A percentile compares a stretch with the other conserved stretches of the same genome.
phyloP scores from a whole-genome alignment of 1,139 yeast species.

The Pneumocystis carinii region DNA sequence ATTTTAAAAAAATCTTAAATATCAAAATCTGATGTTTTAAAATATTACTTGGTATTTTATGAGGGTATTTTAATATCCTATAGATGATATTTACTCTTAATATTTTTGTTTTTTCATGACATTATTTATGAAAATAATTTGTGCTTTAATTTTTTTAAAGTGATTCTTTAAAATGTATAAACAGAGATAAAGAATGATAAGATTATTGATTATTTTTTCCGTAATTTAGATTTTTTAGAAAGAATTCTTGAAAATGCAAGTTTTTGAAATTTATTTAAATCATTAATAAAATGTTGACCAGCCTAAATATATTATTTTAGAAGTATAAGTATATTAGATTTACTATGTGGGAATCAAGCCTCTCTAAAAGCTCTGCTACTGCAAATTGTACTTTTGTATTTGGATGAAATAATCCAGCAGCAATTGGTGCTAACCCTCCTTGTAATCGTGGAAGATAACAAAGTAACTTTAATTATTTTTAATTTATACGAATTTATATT shows the following conservation, averaged over 20 bases:
- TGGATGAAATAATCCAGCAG: conserved; percentile 26
- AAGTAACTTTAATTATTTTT: conserved; percentile 14
- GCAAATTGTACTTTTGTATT: conserved; percentile 19
- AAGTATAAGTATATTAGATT: conserved; percentile 15
- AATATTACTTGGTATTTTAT: not conserved
- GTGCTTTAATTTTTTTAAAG: not conserved
- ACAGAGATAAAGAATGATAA: not conserved
- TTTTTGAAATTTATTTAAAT: conserved; percentile 21
- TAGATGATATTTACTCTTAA: not conserved
- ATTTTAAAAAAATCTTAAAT: not conserved
- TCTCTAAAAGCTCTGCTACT: conserved; percentile 20
- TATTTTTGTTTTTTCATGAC: not conserved
- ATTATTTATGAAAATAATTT: not conserved
- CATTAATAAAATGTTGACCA: conserved; percentile 16
- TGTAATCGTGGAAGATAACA: conserved; percentile 15
- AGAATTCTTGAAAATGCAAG: conserved; percentile 15
- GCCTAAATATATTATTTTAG: conserved; percentile 9
- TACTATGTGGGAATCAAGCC: conserved; percentile 23
- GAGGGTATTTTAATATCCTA: not conserved
- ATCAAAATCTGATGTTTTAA: not conserved
- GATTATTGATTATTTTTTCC: not conserved
- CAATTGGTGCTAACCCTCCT: conserved; percentile 20
- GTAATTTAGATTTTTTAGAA: conserved; percentile 1
- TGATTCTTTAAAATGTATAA: not conserved
- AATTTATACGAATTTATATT: not conserved